Evolutionary conservation across 2,329 filamentous ascomycete species (phyloP).

Genomic region (Fusarium mangiferae): DNA sequence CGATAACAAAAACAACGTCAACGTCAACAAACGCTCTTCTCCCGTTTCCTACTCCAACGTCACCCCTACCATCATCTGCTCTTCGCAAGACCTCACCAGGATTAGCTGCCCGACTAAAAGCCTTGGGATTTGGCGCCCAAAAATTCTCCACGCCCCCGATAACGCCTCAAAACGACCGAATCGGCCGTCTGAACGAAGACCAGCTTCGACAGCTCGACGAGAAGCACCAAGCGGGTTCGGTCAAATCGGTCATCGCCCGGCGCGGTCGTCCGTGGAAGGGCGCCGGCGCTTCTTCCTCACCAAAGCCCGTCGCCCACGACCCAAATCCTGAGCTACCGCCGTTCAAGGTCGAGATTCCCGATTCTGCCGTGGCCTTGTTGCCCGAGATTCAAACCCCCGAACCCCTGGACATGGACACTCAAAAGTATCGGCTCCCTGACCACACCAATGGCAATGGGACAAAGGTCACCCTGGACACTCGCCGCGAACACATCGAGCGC

Average conservation of each 20-base stretch:
- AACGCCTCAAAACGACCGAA: slow-evolving; percentile 54
- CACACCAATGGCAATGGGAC: slow-evolving; percentile 74
- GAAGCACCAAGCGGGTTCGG: slow-evolving; percentile 68
- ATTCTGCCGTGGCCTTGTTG: slow-evolving; percentile 49
- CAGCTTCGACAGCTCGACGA: slow-evolving; percentile 77
- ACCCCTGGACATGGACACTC: slow-evolving; percentile 73
- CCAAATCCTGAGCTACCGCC: slow-evolving; percentile 38
- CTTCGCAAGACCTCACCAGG: slow-evolving; percentile 71
- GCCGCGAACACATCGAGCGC: slow-evolving; percentile 67
- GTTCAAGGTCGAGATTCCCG: slow-evolving; percentile 45
- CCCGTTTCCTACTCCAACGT: slow-evolving; percentile 33
- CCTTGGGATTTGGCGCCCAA: slow-evolving; percentile 67
- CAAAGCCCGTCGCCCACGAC: slow-evolving; percentile 41
- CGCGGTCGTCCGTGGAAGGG: slow-evolving; percentile 79
- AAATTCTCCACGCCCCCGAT: slow-evolving; percentile 49
- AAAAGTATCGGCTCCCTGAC: slow-evolving; percentile 80
- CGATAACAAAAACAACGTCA: slow-evolving; percentile 38
- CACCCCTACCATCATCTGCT: slow-evolving; percentile 45
- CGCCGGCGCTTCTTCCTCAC: slow-evolving; percentile 56
- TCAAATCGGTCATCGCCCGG: slow-evolving; percentile 64
- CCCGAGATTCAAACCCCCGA: slow-evolving; percentile 63
- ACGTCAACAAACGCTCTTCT: slow-evolving; percentile 40
- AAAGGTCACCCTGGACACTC: slow-evolving; percentile 68
- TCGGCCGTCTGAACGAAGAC: slow-evolving; percentile 76
- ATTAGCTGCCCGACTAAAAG: slow-evolving; percentile 72